phyloP scores from a whole-genome alignment of 1,139 yeast genomes.

The Scheffersomyces segobiensis region DNA sequence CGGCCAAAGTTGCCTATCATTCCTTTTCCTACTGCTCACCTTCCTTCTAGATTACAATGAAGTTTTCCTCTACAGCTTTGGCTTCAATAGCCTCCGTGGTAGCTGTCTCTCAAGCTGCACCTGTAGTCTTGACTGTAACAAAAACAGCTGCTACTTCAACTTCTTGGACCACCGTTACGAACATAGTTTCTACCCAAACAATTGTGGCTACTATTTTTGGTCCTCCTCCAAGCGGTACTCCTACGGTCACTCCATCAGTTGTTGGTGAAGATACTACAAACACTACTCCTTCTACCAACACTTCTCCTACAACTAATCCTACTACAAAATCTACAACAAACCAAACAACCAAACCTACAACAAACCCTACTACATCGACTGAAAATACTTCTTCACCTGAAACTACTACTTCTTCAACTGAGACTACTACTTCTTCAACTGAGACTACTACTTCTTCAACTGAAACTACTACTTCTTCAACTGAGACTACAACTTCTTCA shows the following conservation, averaged over 20 bases:
- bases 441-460: conserved; percentile 10
- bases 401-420: conserved; percentile 9
- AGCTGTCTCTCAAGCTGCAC: conserved; percentile 29
- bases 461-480: conserved; percentile 10
- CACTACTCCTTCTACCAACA: conserved; percentile 1
- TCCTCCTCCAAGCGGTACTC: conserved; percentile 10
- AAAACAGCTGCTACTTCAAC: conserved; percentile 25
- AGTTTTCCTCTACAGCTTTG: conserved; percentile 5
- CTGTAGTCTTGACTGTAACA: conserved; percentile 26
- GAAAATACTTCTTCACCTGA: conserved; percentile 11
- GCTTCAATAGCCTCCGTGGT: conserved; percentile 17
- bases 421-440: conserved; percentile 2
- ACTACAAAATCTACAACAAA: conserved; percentile 1
- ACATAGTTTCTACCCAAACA: conserved; percentile 14
- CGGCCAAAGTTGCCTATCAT: neutral
- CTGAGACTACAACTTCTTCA: conserved; percentile 2
- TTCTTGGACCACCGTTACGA: conserved; percentile 21
- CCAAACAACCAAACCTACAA: neutral
- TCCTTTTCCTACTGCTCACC: conserved; percentile 14
- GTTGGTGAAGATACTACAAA: conserved; percentile 2
- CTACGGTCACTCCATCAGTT: neutral
- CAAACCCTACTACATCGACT: conserved; percentile 7
- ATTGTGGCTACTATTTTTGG: conserved; percentile 8
- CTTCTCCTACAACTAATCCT: neutral
- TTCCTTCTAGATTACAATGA: conserved; percentile 15